These are phyloP conservation scores for Apiotrichum montevideense DNA, from an alignment of 1,284 basidiomycete genomes.

Conservation along the genomic window DNA sequence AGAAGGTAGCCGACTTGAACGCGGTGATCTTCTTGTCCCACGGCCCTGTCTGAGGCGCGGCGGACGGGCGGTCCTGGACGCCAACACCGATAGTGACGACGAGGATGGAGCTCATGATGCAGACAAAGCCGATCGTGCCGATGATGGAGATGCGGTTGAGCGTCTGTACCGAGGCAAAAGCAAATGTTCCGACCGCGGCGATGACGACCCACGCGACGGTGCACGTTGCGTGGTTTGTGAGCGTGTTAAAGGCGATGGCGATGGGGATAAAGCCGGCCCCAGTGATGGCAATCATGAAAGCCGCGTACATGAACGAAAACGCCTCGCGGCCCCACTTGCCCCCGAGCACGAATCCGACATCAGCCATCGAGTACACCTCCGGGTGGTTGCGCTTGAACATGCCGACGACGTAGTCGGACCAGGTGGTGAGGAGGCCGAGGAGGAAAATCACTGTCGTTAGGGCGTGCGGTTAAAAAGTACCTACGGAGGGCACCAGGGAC, in stretches of 20 bases:
- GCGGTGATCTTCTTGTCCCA: constrained; percentile 28
- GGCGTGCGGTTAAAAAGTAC: neutral
- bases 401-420: constrained; percentile 18
- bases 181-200: constrained; percentile 15
- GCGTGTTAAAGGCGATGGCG: constrained; percentile 30
- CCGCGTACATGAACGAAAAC: constrained; percentile 7
- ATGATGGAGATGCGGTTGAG: constrained; percentile 33
- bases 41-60: constrained; percentile 28
- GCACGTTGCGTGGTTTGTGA: constrained; percentile 32
- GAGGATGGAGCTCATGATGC: constrained; percentile 30
- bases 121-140: constrained; percentile 32
- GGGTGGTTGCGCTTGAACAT: constrained; percentile 25
- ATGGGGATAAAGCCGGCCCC: constrained; percentile 8
- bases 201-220: constrained; percentile 31
- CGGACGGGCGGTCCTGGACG: constrained; percentile 35
- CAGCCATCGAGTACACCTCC: constrained; percentile 23
- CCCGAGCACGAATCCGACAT: constrained; percentile 26
- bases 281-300: constrained; percentile 8
- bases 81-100: constrained; percentile 33
- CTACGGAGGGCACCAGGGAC: constrained; percentile 25
- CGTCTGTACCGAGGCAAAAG: constrained; percentile 32
- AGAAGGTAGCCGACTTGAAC: constrained; percentile 21
- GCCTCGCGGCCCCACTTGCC: constrained; percentile 22
- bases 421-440: constrained; percentile 25
- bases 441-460: constrained; percentile 18